Conservation (phyloP, 1,284 basidiomycete species). For the Pascua sp. region DNA sequence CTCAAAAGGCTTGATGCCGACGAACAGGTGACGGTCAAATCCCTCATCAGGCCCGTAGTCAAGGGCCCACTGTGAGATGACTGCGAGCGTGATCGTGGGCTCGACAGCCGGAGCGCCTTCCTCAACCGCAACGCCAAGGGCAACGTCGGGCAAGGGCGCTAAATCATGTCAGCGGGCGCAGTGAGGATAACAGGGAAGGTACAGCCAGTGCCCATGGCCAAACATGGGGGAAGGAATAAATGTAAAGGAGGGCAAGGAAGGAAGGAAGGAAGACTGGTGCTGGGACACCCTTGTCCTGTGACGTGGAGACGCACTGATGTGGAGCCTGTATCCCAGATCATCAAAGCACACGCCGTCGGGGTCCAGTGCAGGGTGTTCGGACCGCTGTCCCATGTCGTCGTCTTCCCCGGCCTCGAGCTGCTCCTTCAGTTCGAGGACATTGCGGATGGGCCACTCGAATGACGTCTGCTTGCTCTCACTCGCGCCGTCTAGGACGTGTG, state of each 20-base stretch:
- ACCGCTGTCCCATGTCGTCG: conserved; percentile 26
- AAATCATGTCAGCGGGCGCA: too few relatives aligned
- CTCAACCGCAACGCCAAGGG: not conserved
- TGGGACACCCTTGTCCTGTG: too few relatives aligned
- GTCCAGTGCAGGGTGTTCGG: conserved; percentile 58
- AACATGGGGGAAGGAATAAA: too few relatives aligned
- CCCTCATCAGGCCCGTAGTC: conserved; percentile 20
- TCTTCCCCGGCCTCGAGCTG: conserved; percentile 22
- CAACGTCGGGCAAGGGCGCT: not conserved
- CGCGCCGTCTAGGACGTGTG: conserved; percentile 5
- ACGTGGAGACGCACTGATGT: conserved; percentile 26
- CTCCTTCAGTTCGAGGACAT: conserved; percentile 13
- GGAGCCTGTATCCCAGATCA: conserved; percentile 66
- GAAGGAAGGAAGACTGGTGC: too few relatives aligned
- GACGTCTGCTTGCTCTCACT: conserved; percentile 22
- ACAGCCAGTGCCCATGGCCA: too few relatives aligned
- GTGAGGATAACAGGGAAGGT: too few relatives aligned
- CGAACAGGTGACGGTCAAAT: conserved; percentile 67
- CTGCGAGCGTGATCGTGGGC: conserved; percentile 19
- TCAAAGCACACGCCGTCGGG: conserved; percentile 64
- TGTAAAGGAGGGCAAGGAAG: too few relatives aligned
- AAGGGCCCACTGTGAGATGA: conserved; percentile 17
- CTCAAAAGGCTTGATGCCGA: conserved; percentile 65
- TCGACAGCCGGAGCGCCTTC: not conserved
- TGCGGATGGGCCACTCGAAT: conserved; percentile 29